A percentile compares a stretch with the other conserved stretches of the same genome.
These are phyloP conservation scores for Parasarocladium wereldwijsianum DNA, from an alignment of 2,329 filamentous ascomycete species.

Conservation along the genomic window DNA sequence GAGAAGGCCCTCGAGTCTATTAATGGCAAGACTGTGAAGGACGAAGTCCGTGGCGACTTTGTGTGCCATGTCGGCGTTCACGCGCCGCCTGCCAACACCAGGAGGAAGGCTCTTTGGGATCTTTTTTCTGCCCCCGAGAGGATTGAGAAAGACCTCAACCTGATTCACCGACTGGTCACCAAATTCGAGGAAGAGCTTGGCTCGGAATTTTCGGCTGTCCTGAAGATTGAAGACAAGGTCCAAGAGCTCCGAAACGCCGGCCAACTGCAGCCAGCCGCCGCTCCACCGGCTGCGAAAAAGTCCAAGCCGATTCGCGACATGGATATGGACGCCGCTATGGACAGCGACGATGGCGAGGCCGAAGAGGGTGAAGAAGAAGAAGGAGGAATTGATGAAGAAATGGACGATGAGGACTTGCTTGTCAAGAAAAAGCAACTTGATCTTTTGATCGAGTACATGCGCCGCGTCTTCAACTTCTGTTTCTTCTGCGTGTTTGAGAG, in stretches of 20 bases:
- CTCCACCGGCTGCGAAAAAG: slow-evolving; percentile 39
- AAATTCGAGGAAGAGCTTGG: slow-evolving; percentile 80
- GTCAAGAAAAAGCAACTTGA: slow-evolving; percentile 95
- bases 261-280: slow-evolving; percentile 53
- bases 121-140: slow-evolving; percentile 89
- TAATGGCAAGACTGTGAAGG: slow-evolving; percentile 94
- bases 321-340: slow-evolving; percentile 45
- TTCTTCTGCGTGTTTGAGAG: slow-evolving; percentile 99
- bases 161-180: slow-evolving; percentile 67
- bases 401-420: slow-evolving; percentile 78
- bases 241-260: slow-evolving; percentile 66
- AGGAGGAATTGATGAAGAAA: slow-evolving; percentile 62
- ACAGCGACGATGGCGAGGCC: slow-evolving; percentile 50
- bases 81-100: slow-evolving; percentile 68
- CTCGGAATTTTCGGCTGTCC: slow-evolving; percentile 58
- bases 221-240: slow-evolving; percentile 75
- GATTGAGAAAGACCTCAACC: slow-evolving; percentile 74
- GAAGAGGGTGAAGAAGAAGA: slow-evolving; percentile 76
- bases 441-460: slow-evolving; percentile 87
- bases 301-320: slow-evolving; percentile 45
- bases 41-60: slow-evolving; percentile 87
- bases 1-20: slow-evolving; percentile 87
- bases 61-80: slow-evolving; percentile 96
- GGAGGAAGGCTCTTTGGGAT: slow-evolving; percentile 95
- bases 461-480: slow-evolving; percentile 95